Evolutionary conservation across 2,329 filamentous ascomycete species (phyloP).

Genomic region (Lecanicillium sp.): DNA sequence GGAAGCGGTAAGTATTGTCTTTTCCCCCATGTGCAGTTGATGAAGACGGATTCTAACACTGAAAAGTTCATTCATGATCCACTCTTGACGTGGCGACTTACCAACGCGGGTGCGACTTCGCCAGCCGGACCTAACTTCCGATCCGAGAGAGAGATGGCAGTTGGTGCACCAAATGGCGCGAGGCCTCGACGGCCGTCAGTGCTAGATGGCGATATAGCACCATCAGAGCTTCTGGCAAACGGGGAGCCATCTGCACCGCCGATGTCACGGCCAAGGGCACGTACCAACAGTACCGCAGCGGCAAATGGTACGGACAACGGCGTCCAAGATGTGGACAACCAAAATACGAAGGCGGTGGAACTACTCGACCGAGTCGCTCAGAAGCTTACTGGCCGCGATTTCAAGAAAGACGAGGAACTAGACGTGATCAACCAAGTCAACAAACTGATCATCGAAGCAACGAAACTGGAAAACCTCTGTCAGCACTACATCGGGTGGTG

Average conservation of each 20-base stretch:
- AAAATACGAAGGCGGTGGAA: constrained; percentile 88
- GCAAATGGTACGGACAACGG: constrained; percentile 21
- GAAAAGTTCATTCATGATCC: constrained; percentile 94
- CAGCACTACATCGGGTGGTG: constrained; percentile 99
- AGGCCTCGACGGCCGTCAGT: constrained; percentile 61
- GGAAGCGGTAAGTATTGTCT: constrained; percentile 68
- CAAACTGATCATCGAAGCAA: constrained; percentile 89
- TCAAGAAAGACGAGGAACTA: constrained; percentile 78
- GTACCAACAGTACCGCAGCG: constrained; percentile 50
- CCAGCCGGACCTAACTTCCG: constrained; percentile 60
- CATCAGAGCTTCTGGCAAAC: constrained; percentile 47
- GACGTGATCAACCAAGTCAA: constrained; percentile 84
- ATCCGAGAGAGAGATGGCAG: constrained; percentile 47
- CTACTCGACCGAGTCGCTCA: constrained; percentile 88
- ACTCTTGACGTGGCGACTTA: constrained; percentile 93
- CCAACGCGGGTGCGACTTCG: constrained; percentile 46
- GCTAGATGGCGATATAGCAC: constrained; percentile 53
- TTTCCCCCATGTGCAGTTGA: constrained; percentile 12
- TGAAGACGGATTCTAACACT: not conserved
- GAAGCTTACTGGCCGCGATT: constrained; percentile 91
- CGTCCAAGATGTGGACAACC: constrained; percentile 58
- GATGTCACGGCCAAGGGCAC: constrained; percentile 41
- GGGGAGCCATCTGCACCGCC: constrained; percentile 37
- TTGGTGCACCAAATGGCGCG: constrained; percentile 36
- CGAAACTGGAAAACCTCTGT: constrained; percentile 92